Evolutionary conservation across 2,329 filamentous ascomycete genomes (phyloP), one percentile per base, ranked within the genome.

Genomic region (Purpureocillium takamizusanense): DNA sequence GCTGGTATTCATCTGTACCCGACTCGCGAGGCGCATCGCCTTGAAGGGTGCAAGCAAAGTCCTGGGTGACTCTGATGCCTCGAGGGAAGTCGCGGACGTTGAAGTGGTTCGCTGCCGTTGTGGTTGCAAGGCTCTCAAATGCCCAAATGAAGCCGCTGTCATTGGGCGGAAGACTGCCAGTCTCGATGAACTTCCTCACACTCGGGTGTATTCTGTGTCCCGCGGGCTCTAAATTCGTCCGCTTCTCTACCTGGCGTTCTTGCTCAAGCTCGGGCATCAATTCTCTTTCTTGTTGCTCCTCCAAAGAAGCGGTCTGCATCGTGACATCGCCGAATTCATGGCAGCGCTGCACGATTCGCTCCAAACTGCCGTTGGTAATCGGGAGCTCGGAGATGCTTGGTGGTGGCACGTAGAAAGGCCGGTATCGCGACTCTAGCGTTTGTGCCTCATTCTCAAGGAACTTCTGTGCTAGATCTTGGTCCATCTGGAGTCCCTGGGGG

Each of bases 211-310:
- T 2, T 10, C 30, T 11, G 9, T 38, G 39, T 0, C 7, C 10
- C 38, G 42, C 1, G 74, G 71, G 2, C 60, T 62, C 45, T 81
- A 61, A 1, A 72, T 46, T 15, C 34, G 81, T 59, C 1, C 67
- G 60, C 48, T 85, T 75, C 27, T 74, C 65, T 0, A 86, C 59
- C 44, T 86, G 81, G 0, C 79, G 66, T 49, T 86, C 81, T 45
- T 85, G 78, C 42, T 86, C 81, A 47, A 38, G 7, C 15, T 39
- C 29, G 10, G 33, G 33, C 6, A 15, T 25, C 8, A 36, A 21
- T 21, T 40, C 21, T 2, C 29, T 33, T 21, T 40, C 38, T 13
- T 36, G 33, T 21, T 40, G 18, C 29, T 36, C 28, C 15, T 36
- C 28, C 3, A 40, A 3, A 12, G 6, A 9, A 4, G 18, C 17